These are phyloP conservation scores for Setaria italica DNA, from an alignment of 202 grass and related monocot genomes.

Conservation along the genomic window DNA sequence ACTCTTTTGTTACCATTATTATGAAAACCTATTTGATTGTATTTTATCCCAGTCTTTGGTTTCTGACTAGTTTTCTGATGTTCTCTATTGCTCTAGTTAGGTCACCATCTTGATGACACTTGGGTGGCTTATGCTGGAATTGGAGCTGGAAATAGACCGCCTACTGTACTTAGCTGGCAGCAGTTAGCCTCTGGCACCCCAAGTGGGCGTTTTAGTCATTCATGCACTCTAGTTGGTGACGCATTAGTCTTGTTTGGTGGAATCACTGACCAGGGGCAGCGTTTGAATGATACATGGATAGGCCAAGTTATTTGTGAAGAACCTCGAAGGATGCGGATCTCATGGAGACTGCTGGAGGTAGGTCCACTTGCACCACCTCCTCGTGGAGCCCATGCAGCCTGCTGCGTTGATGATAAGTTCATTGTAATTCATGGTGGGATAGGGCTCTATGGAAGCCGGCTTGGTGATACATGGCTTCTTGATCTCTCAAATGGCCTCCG, in stretches of 20 bases:
- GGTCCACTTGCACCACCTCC: constrained; percentile 62
- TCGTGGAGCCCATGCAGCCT: constrained; percentile 92
- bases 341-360: constrained; percentile 82
- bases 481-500: constrained; percentile 69
- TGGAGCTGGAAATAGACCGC: constrained; percentile 61
- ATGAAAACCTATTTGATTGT: not conserved
- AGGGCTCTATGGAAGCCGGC: constrained; percentile 66
- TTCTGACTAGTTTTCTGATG: constrained; percentile 46
- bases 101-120: constrained; percentile 95
- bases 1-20: constrained; percentile 39
- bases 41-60: constrained; percentile 16
- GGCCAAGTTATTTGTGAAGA: constrained; percentile 71
- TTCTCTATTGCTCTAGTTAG: constrained; percentile 66
- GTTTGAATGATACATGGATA: constrained; percentile 91
- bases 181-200: constrained; percentile 81
- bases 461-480: constrained; percentile 93
- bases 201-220: constrained; percentile 90
- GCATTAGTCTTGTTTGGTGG: constrained; percentile 87
- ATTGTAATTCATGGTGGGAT: constrained; percentile 89
- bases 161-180: constrained; percentile 67
- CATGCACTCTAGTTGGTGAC: constrained; percentile 65
- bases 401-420: constrained; percentile 66
- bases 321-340: constrained; percentile 59
- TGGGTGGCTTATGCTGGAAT: constrained; percentile 92
- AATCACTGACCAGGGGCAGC: constrained; percentile 79